Base-by-base conservation (phyloP, 768 basidiomycete genomes). In the Amyloporia xantha region DNA sequence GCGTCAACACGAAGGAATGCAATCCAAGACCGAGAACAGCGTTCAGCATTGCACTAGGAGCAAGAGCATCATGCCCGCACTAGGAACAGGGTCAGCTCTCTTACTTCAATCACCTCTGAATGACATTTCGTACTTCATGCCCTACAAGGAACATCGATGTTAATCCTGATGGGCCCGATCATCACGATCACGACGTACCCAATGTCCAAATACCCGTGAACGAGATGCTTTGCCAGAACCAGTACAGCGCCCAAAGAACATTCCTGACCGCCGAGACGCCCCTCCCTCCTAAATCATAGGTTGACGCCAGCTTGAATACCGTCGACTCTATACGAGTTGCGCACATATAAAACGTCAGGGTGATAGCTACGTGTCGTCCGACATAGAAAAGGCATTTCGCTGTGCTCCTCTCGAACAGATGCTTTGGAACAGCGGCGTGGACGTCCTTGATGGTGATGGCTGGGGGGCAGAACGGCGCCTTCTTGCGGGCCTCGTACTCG, bases 21-120 rank as follows among this genome's bases (percentile, higher is more conserved):
- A 74, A 65, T 5, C 59, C 45, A 41, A 77, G 57, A 5, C 75
- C 76, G 19, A 73, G 48, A 6, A 64, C 50, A 23, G 62, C 52
- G 56, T 74, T 76, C n/a, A 72, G 56, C 48, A 57, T 55, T 3
- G 58, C 49, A 46, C 64, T 60, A 2, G 71, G 61, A 5, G 75
- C 78, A 17, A 78, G 64, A 5, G 74, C 71, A 41, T 71, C 70
- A 49, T 78, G 77, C 1, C 76, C 77, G 15, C 73, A 73, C 76
- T 79, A 36, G 41, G 13, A 24, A 17, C 13, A 10, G 46, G 5
- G 37, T n/a, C 3, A 33, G 30, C 7, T 33, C 15, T 33, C 15
- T 6, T 26, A 7, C n/a, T 11, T 17, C 10, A 6, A 39, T 9
- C n/a, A 10, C 21, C 21, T 40, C 56, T 19, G 50, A 47, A 15